phyloP scores from a whole-genome alignment of 2,329 filamentous ascomycete genomes.

The Amauroascus niger region DNA sequence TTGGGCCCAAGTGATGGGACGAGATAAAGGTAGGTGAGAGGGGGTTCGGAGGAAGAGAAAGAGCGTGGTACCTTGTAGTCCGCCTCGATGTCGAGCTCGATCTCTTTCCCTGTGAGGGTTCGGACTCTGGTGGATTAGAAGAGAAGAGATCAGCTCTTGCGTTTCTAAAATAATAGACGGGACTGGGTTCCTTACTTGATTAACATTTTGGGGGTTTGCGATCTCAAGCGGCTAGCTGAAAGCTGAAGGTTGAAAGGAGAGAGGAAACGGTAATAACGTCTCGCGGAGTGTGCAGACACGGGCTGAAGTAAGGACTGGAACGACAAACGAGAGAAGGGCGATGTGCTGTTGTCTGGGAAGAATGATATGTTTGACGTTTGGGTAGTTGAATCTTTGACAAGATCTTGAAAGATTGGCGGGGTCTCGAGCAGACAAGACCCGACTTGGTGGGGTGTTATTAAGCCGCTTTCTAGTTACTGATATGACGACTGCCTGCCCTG shows the following conservation, averaged over 20 bases:
- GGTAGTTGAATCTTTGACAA: too few species aligned
- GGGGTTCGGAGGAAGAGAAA: not conserved
- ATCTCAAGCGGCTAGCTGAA: not conserved
- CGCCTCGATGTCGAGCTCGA: constrained; percentile 92
- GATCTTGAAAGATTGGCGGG: not conserved
- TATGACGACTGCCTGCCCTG: too few species aligned
- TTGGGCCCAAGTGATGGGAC: too few species aligned
- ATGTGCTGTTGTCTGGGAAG: not conserved
- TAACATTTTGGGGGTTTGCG: constrained; percentile 35
- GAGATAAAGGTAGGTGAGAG: not conserved
- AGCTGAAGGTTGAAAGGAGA: too few species aligned
- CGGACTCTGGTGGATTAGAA: constrained; percentile 58
- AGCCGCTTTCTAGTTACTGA: not conserved
- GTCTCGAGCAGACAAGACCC: not conserved
- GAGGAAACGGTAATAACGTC: not conserved
- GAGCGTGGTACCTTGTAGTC: constrained; percentile 65
- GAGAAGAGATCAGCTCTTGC: constrained; percentile 6
- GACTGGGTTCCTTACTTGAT: constrained; percentile 39
- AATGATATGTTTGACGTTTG: too few species aligned
- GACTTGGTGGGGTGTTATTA: not conserved
- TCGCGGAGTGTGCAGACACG: not conserved
- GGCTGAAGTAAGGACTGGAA: not conserved
- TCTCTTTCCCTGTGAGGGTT: constrained; percentile 96
- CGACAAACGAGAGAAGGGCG: not conserved
- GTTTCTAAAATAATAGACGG: not conserved